A percentile compares a stretch with the other conserved stretches of the same genome.
Conservation (phyloP, 768 basidiomycete species). For the Boletus vinaceobasis region DNA sequence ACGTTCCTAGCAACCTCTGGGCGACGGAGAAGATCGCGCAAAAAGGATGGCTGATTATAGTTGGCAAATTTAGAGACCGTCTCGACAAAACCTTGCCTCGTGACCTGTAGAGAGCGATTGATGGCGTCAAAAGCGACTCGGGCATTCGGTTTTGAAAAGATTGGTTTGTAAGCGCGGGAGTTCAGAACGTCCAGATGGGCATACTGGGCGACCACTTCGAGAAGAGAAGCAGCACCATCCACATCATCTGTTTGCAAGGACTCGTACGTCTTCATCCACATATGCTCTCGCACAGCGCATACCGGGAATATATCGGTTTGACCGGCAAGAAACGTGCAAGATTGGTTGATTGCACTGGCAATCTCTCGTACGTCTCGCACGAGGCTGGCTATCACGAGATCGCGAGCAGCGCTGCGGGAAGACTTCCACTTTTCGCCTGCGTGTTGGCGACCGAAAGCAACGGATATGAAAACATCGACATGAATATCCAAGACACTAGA, state of each 20-base stretch:
- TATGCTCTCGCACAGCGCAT: slow-evolving; percentile 46
- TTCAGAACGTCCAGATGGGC: slow-evolving; percentile 67
- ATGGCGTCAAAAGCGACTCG: slow-evolving; percentile 47
- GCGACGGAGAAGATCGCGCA: slow-evolving; percentile 52
- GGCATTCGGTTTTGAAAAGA: slow-evolving; percentile 31
- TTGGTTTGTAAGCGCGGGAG: slow-evolving; percentile 44
- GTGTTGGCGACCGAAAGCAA: slow-evolving; percentile 43
- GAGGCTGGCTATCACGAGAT: slow-evolving; percentile 37
- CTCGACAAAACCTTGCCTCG: slow-evolving; percentile 62
- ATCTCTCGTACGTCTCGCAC: slow-evolving; percentile 35
- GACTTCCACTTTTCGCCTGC: slow-evolving; percentile 40
- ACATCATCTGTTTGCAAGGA: slow-evolving; percentile 55
- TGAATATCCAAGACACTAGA: slow-evolving; percentile 50
- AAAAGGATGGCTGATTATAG: slow-evolving; percentile 48
- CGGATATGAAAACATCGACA: slow-evolving; percentile 41
- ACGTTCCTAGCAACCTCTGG: slow-evolving; percentile 58
- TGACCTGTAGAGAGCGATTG: slow-evolving; percentile 54
- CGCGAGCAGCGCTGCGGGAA: slow-evolving; percentile 40
- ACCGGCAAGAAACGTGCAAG: slow-evolving; percentile 34
- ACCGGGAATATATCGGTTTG: slow-evolving; percentile 30
- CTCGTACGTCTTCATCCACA: slow-evolving; percentile 71
- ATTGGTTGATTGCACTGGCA: slow-evolving; percentile 26
- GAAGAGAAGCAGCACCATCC: slow-evolving; percentile 54
- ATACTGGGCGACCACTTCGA: slow-evolving; percentile 54
- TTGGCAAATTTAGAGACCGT: slow-evolving; percentile 65